Evolutionary conservation across 148 eudicot species (phyloP), one percentile per base, ranked within the genome.

Genomic region (Chenopodium album): DNA sequence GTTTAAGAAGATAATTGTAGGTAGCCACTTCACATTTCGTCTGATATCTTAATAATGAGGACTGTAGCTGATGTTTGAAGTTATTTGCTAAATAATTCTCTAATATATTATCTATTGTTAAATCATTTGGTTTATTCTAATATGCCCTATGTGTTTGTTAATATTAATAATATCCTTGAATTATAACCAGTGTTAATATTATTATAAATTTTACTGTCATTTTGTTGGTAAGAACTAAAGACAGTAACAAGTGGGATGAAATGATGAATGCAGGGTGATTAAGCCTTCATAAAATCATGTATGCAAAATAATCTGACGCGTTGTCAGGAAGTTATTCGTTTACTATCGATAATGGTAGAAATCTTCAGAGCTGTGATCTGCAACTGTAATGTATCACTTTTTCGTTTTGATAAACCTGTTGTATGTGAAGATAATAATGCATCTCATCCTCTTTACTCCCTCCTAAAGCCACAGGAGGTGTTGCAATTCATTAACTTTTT

Each of bases 1-100:
- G 73, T 48, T 62, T 54, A 73, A 73, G 71, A 41, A 77, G 78
- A 77, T 72, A 56, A 76, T 71, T 44, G 76, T 72, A 72, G 17
- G 28, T 72, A 46, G 75, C 31, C 50, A 9, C 17, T 44, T n/a
- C 29, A 46, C 8, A n/a, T 44, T 41, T 47, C 41, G 26, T 44
- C 70, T 34, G 48, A 19, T 31, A 10, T 77, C 16, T 73, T 32
- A 74, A 84, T 75, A 66, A 74, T 37, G 28, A n/a, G 48, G 20
- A 46, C 12, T 48, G 68, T 84, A 28, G 28, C 48, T 37, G 32
- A 26, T 59, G 12, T 59, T 59, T 4, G 6, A 77, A 46, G 9
- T 75, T 22, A 41, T 12, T 41, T 59, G 77, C 48, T 65, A 34
- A 59, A 34, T 60, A 9, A 54, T 20, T 70, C 32, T 60, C 22